Base-by-base conservation (phyloP, 2,329 filamentous ascomycete genomes). In the Cladosporium oxysporum region DNA sequence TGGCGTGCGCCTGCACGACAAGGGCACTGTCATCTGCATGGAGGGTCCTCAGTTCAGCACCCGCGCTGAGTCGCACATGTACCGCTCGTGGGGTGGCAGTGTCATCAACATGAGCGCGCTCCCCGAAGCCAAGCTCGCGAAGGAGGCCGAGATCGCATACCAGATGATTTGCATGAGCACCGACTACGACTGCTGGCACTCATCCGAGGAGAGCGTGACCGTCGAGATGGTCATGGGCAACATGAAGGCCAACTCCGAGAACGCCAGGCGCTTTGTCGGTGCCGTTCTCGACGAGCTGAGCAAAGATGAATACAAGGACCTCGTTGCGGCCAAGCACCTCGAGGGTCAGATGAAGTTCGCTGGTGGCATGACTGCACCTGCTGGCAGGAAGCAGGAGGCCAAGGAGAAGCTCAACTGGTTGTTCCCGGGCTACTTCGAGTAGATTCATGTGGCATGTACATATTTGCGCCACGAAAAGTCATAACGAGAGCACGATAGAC, bases 91-190 rank as follows among this genome's bases (percentile, higher is more conserved):
- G 91, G 94, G 94, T 73, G 94, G 93, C 72, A 91, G 87, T 70
- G 91, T 98, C 62, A 98, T 99, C 84, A 98, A 98, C 86, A 99
- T 99, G 95, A 96, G 92, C 53, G 90, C 90, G 16, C 85, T 99
- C 18, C 95, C 95, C 23, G 95, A 99, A 82, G 91, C 94, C 59
- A 99, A 99, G 84, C 88, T 99, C 23, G 95, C 95, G 11, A 89
- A 92, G 63, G 95, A 99, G 83, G 95, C 95, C 28, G 95, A 99
- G 83, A 91, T 99, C 73, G 91, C 90, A 41, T 98, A 98, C 80
- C 93, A 96, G 83, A 96, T 97, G 87, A 96, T 99, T 75, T 97
- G 94, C 84, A 99, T 99, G 95, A 92, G 92, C 37, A 99, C 95
- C 31, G 95, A 99, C 83, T 99, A 99, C 79, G 95, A 99, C 83